Evolutionary conservation across 176 grass and related monocot species (phyloP), one percentile per base, ranked within the genome.

Genomic region (Triticum turgidum): DNA sequence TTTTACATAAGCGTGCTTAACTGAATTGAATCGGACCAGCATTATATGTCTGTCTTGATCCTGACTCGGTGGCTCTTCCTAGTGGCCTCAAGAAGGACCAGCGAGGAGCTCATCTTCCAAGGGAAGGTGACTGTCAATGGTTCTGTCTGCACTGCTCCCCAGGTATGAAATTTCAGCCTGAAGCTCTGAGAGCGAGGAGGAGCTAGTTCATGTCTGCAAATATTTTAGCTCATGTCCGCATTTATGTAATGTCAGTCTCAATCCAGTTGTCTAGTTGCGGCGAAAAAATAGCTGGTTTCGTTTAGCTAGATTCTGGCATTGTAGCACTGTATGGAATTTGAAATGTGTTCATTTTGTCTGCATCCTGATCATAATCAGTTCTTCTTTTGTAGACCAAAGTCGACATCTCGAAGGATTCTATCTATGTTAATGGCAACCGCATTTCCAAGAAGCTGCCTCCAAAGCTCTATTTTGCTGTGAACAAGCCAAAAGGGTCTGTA

Each of bases 51-150:
- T 24, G 2, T 77, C 22, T 44, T 32, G 35, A 81, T 87, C 34
- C 27, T 82, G 24, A 59, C 66, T 52, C 42, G 3, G 79, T 25
- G 24, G 30, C 32, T 76, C 83, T 69, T 93, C 80, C 15, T 47
- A 98, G 96, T 96, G 86, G 96, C 96, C 75, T 98, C 96, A 33
- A 94, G 96, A 76, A 92, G 96, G 84, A 94, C 34, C 45, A 85
- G 93, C 20, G 96, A 98, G 85, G 93, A 98, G 81, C 83, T 98
- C 63, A 94, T 98, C 61, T 98, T 98, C 86, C 89, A 95, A 91
- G 96, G 93, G 71, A 98, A 98, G 90, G 96, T 98, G 25, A 92
- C 96, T 72, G 94, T 98, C 88, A 96, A 98, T 83, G 96, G 96
- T 61, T 89, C 86, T 81, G 79, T 94, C 63, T 98, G 96, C 84